Conservation (phyloP, 345 rosid genomes). For the Murraya paniculata region DNA sequence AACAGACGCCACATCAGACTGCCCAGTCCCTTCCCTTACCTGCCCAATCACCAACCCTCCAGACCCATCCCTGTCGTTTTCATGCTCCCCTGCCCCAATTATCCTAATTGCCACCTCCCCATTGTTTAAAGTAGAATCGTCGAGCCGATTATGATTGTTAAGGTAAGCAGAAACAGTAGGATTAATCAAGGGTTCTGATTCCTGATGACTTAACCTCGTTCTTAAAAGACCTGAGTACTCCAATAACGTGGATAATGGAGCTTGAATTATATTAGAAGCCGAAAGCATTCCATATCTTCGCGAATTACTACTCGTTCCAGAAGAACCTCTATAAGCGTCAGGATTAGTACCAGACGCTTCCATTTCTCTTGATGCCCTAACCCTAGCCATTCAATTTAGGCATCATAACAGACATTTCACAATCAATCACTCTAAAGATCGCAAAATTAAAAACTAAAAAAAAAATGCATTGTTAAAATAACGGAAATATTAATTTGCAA, state of each 20-base stretch:
- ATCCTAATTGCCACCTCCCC: slow-evolving; percentile 97
- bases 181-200: slow-evolving; percentile 47
- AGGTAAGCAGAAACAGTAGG: slow-evolving; percentile 17
- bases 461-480: not conserved
- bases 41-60: slow-evolving; percentile 61
- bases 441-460: not conserved
- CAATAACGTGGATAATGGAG: slow-evolving; percentile 80
- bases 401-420: slow-evolving; percentile 9
- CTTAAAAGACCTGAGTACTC: slow-evolving; percentile 93
- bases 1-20: slow-evolving; percentile 34
- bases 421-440: slow-evolving; percentile 1
- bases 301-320: slow-evolving; percentile 38
- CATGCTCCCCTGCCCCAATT: slow-evolving; percentile 82
- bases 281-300: slow-evolving; percentile 69
- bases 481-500: not conserved
- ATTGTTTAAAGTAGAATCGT: slow-evolving; percentile 36
- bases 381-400: slow-evolving; percentile 40
- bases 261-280: slow-evolving; percentile 81
- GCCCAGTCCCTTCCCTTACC: slow-evolving; percentile 39
- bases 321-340: slow-evolving; percentile 61
- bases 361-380: slow-evolving; percentile 60
- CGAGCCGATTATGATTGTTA: slow-evolving; percentile 30
- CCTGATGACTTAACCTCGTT: slow-evolving; percentile 48
- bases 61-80: slow-evolving; percentile 42
- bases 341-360: slow-evolving; percentile 66